phyloP scores from a whole-genome alignment of 176 grass and related monocot species.

The Pharus latifolius region DNA sequence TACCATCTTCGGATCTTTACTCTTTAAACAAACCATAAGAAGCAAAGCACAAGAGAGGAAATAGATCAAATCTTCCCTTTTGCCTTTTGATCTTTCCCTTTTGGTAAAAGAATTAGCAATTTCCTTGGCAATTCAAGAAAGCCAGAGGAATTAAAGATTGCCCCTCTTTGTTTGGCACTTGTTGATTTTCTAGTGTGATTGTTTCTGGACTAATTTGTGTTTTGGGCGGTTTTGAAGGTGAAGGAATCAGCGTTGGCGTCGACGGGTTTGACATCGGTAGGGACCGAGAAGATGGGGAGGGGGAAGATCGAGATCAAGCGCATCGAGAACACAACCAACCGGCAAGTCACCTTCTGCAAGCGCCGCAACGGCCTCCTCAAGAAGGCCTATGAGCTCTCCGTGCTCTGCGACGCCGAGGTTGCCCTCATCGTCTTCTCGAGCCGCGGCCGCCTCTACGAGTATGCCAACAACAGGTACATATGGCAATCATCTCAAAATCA shows the following conservation, averaged over 20 bases:
- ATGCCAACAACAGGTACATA: constrained; percentile 58
- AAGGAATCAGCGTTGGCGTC: neutral
- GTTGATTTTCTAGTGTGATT: neutral
- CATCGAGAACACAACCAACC: constrained; percentile 72
- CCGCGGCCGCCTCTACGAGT: constrained; percentile 74
- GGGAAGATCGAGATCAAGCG: constrained; percentile 71
- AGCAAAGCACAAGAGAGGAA: neutral
- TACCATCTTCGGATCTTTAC: neutral
- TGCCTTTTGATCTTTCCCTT: neutral
- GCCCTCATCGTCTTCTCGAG: constrained; percentile 66
- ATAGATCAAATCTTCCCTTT: neutral
- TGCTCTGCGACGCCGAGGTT: constrained; percentile 61
- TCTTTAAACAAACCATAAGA: neutral
- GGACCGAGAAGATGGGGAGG: constrained; percentile 32
- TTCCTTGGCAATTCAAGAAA: neutral
- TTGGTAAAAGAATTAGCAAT: neutral
- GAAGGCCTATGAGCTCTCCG: constrained; percentile 72
- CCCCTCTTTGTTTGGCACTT: neutral
- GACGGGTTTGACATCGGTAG: neutral
- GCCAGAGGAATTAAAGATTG: neutral
- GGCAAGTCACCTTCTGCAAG: constrained; percentile 85
- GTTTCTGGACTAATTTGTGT: neutral
- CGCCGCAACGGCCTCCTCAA: constrained; percentile 71
- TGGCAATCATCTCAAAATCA: neutral
- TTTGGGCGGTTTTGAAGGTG: neutral